A percentile compares a stretch with the other conserved stretches of the same genome.
These are phyloP conservation scores for Sphaceloma murrayae DNA, from an alignment of 2,329 filamentous ascomycete genomes.

Conservation along the genomic window DNA sequence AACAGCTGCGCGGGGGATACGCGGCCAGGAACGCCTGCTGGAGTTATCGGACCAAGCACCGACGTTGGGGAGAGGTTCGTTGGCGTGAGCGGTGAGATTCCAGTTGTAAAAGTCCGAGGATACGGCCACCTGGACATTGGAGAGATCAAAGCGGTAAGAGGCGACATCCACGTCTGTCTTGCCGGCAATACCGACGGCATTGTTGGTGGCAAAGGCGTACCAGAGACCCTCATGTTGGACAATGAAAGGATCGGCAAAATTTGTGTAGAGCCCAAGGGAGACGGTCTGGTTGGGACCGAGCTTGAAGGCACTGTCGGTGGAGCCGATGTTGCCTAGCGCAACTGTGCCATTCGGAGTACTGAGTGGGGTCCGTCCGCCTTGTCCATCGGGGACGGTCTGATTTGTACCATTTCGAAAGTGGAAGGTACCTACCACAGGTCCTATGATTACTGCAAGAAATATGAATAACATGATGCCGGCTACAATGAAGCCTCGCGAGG, in stretches of 20 bases:
- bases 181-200: conserved; percentile 22
- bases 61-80: conserved; percentile 27
- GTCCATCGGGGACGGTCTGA: not conserved
- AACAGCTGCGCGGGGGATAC: conserved; percentile 23
- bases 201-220: conserved; percentile 33
- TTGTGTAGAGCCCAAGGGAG: conserved; percentile 18
- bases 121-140: conserved; percentile 33
- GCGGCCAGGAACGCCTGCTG: conserved; percentile 15
- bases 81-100: conserved; percentile 22
- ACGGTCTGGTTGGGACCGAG: conserved; percentile 8
- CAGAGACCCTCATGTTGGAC: conserved; percentile 27
- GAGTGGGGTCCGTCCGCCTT: not conserved
- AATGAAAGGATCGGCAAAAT: conserved; percentile 34
- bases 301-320: not conserved
- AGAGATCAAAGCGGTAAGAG: conserved; percentile 23
- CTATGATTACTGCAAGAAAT: conserved; percentile 22
- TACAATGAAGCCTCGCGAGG: conserved; percentile 23
- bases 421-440: conserved; percentile 21
- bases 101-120: conserved; percentile 30
- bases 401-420: not conserved
- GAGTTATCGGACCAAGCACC: conserved; percentile 23
- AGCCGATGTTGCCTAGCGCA: not conserved
- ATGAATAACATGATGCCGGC: conserved; percentile 18
- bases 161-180: conserved; percentile 17
- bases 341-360: not conserved